These are phyloP conservation scores for Trichosporon faecale DNA, from an alignment of 1,284 basidiomycete species.

Conservation along the genomic window DNA sequence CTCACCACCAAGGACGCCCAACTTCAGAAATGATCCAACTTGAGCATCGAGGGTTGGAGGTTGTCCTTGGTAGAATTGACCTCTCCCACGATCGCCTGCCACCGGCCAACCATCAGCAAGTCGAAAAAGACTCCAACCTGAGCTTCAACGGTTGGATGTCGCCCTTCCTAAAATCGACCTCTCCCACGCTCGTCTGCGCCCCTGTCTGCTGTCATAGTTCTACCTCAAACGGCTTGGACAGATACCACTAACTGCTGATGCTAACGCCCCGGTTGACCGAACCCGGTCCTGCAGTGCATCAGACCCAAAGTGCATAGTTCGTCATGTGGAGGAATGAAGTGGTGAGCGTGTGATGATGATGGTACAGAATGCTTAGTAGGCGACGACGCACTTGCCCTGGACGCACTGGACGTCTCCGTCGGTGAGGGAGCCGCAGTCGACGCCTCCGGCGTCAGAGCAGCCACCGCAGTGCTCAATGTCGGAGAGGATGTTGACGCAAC, in stretches of 20 bases:
- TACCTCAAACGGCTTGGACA: too few species aligned
- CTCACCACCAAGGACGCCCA: too few species aligned
- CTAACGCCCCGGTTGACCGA: too few species aligned
- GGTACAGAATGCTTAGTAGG: background rate
- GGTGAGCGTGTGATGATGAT: background rate
- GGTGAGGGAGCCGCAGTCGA: constrained; percentile 11
- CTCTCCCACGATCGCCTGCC: background rate
- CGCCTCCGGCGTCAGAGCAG: constrained; percentile 5
- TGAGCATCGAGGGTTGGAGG: too few species aligned
- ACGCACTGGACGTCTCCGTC: background rate
- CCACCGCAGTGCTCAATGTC: constrained; percentile 14
- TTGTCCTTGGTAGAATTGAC: background rate
- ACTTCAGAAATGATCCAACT: too few species aligned
- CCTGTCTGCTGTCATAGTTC: too few species aligned
- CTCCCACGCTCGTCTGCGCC: background rate
- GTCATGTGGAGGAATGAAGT: background rate
- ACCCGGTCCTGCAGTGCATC: too few species aligned
- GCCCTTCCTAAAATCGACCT: background rate
- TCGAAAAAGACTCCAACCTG: background rate
- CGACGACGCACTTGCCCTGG: constrained; percentile 10
- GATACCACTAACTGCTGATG: too few species aligned
- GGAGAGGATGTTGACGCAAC: constrained; percentile 10
- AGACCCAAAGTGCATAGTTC: background rate
- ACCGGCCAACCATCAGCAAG: too few species aligned
- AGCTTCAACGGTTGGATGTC: background rate